phyloP scores from a whole-genome alignment of 2,329 filamentous ascomycete genomes.

The Pyrenophora teres region DNA sequence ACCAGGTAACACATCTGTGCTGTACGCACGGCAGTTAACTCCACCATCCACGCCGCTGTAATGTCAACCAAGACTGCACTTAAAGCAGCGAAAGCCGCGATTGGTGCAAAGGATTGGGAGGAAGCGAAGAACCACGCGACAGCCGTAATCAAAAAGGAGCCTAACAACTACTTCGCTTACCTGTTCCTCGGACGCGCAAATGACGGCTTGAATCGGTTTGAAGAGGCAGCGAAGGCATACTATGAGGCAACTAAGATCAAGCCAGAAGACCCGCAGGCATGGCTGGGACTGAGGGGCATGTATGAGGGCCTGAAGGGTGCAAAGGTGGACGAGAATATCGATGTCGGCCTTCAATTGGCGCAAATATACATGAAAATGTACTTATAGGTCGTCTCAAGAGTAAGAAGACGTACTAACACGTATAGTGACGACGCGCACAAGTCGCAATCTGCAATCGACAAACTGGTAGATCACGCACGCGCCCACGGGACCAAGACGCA shows the following conservation, averaged over 20 bases:
- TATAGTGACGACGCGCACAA: constrained; percentile 61
- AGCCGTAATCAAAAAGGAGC: constrained; percentile 71
- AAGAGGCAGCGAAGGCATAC: constrained; percentile 79
- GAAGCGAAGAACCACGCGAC: constrained; percentile 72
- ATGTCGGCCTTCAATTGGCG: constrained; percentile 73
- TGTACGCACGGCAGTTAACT: constrained; percentile 10
- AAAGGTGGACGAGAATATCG: constrained; percentile 74
- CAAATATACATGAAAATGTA: constrained; percentile 66
- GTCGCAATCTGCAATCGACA: constrained; percentile 71
- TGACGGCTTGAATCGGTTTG: constrained; percentile 73
- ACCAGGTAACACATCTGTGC: constrained; percentile 21
- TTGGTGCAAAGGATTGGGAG: constrained; percentile 79
- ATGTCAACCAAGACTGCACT: constrained; percentile 69
- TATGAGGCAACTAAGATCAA: constrained; percentile 72
- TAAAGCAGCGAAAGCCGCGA: constrained; percentile 78
- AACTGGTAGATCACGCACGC: constrained; percentile 75
- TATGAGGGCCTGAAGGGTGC: constrained; percentile 75
- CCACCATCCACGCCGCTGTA: background rate
- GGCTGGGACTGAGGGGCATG: constrained; percentile 85
- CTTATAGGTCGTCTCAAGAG: background rate
- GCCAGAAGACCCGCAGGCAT: constrained; percentile 78
- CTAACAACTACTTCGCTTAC: constrained; percentile 81
- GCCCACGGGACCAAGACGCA: constrained; percentile 73
- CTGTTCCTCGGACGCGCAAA: constrained; percentile 87
- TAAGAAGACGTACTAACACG: constrained; percentile 11